Percentiles rank a stretch among this genome's conserved stretches.
phyloP scores from a whole-genome alignment of 2,329 filamentous ascomycete genomes.

The Aspergillus cejpii region DNA sequence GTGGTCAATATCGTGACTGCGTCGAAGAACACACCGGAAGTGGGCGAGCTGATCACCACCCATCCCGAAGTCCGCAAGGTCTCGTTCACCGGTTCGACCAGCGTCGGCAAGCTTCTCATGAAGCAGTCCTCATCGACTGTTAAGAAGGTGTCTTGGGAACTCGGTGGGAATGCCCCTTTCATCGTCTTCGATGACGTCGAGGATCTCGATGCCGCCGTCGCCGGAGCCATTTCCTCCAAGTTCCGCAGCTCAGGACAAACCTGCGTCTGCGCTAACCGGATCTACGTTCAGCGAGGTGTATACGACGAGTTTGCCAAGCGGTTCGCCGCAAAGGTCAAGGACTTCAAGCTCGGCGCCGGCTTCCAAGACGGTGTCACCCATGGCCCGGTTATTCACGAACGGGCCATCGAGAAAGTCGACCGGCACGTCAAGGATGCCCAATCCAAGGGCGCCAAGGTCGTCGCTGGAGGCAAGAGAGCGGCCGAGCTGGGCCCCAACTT shows the following conservation, averaged over 20 bases:
- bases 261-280: conserved; percentile 69
- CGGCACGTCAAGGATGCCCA: conserved; percentile 73
- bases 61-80: conserved; percentile 75
- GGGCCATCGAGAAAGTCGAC: conserved; percentile 72
- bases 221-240: conserved; percentile 76
- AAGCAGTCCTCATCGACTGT: conserved; percentile 75
- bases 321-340: conserved; percentile 50
- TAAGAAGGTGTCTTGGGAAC: conserved; percentile 83
- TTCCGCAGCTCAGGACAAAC: conserved; percentile 95
- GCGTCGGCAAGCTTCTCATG: conserved; percentile 71
- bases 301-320: conserved; percentile 49
- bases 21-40: conserved; percentile 67
- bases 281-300: conserved; percentile 48
- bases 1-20: conserved; percentile 86
- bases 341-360: conserved; percentile 44
- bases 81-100: conserved; percentile 78
- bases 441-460: conserved; percentile 66
- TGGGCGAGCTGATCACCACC: conserved; percentile 71
- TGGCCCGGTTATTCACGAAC: conserved; percentile 61
- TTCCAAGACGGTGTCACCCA: conserved; percentile 44
- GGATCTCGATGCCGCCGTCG: conserved; percentile 75
- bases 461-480: conserved; percentile 67
- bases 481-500: conserved; percentile 75
- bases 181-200: conserved; percentile 90
- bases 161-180: conserved; percentile 91